These are phyloP conservation scores for Coprinopsis marcescibilis DNA, from an alignment of 768 basidiomycete genomes.

Conservation along the genomic window DNA sequence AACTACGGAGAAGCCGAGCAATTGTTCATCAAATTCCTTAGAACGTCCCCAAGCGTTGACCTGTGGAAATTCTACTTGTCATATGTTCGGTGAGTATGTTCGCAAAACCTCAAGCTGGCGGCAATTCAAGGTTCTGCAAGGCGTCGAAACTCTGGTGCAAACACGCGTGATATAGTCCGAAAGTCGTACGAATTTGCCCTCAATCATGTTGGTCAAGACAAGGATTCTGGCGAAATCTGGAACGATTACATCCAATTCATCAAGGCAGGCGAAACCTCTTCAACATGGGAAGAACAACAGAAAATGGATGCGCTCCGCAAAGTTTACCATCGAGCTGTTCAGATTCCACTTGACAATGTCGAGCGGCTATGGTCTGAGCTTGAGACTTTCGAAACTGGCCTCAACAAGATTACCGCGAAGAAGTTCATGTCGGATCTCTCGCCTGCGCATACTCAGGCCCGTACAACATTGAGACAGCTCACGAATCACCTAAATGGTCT, in stretches of 20 bases:
- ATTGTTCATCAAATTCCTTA: constrained; percentile 85
- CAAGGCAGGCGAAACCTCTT: constrained; percentile 68
- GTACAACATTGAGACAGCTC: constrained; percentile 80
- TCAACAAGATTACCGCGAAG: constrained; percentile 93
- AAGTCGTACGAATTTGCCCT: constrained; percentile 94
- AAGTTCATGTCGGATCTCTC: constrained; percentile 94
- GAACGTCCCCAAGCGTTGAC: constrained; percentile 80
- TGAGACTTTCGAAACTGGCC: constrained; percentile 81
- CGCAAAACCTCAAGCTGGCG: constrained; percentile 15
- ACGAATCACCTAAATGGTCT: constrained; percentile 62
- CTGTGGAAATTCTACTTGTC: constrained; percentile 92
- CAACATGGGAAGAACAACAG: constrained; percentile 94
- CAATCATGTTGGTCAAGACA: constrained; percentile 84
- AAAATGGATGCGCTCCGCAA: constrained; percentile 91
- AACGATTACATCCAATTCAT: constrained; percentile 90
- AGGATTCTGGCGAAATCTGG: constrained; percentile 91
- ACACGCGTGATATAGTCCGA: constrained; percentile 69
- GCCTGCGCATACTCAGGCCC: constrained; percentile 92
- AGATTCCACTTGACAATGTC: constrained; percentile 90
- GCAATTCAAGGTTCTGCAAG: constrained; percentile 32
- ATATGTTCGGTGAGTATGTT: constrained; percentile 73
- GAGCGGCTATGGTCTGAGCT: constrained; percentile 92
- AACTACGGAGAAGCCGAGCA: constrained; percentile 76
- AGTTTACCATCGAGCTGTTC: constrained; percentile 89
- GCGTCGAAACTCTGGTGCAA: constrained; percentile 60